Evolutionary conservation across 306 rosid species (phyloP), one percentile per base, ranked within the genome.

Genomic region (Hylodesmum podocarpum): DNA sequence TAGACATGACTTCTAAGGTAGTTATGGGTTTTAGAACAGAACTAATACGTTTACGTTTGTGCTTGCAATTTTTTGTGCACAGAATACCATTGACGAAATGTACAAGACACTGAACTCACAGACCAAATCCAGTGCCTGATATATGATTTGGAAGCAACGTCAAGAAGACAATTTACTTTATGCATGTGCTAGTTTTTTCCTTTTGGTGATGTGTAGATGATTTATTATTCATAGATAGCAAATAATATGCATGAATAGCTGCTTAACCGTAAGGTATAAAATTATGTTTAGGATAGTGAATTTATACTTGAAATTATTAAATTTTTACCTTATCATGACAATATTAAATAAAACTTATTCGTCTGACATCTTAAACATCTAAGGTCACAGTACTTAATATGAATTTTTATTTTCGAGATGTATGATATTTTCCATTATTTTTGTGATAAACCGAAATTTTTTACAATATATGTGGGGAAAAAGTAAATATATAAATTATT

Each of bases 81-180:
- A 92, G 99, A 82, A 66, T 61, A 43, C 19, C 72, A 83, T 95
- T 31, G 92, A 92, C 68, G 50, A 80, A 21, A 84, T 92, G 96
- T 95, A 95, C 91, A 80, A 86, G 86, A 25, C 66, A 28, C 40
- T 28, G 37, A 71, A 16, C 82, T 47, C 63, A 15, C 12, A 15
- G 6, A 86, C 78, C 77, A 89, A 90, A 70, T 76, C 77, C 29
- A 61, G 41, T 25, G 78, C 89, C 3, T 83, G 84, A 86, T 83
- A 66, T 40, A 15, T 29, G 15, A 46, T 49, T 68, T 63, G 29
- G 31, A 74, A 78, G 54, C 28, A 15, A 6, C 15, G 27, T 13
- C 27, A 29, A 14, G 69, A 33, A 61, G 70, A 53, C 39, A 10
- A 57, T 50, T 78, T 67, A 46, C 54, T 66, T 72, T 84, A 15